Base-by-base conservation (phyloP, 306 rosid genomes). In the Macrotyloma uniflorum region DNA sequence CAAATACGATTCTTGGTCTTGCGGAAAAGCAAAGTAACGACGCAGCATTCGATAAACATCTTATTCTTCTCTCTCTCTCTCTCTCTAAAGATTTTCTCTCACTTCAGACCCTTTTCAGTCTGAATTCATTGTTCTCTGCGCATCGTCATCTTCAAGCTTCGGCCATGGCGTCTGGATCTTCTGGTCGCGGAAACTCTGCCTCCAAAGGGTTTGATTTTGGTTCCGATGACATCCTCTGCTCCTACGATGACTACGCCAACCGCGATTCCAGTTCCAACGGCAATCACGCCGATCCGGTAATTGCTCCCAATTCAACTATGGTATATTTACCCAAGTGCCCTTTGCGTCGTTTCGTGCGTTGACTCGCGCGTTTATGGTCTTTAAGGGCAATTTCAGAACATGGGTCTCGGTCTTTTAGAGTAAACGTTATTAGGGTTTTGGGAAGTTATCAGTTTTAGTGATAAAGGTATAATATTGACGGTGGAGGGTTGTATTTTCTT, bases 141-240 rank as follows among this genome's bases (percentile, higher is more conserved):
- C 13, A 40, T 40, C 45, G 10, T 84, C 80, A 0, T 84, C 83
- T 20, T 47, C 32, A 47, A 85, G 57, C 51, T 82, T 24, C 55
- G 10, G 32, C 79, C 24, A 95, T 95, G 99, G 98, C 98, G 63
- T 93, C 99, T 63, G 99, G 99, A 78, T 93, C 98, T 0, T 81
- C 99, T 15, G 93, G 88, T 75, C 92, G 93, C 79, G 80, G 82
- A 22, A 95, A 92, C 72, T 80, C 90, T 42, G 91, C 76, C 59
- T 84, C 98, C 16, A 90, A 94, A 67, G 93, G 93, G 2, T 92
- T 91, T 67, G 97, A 93, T 88, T 95, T 95, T 69, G 98, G 66
- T 18, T 71, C 99, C 22, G 99, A 91, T 78, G 98, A 95, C 23
- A 95, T 95, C 80, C 95, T 95, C 22, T 91, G 97, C 73, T 89